These are phyloP conservation scores for Alternaria incomplexa DNA, from an alignment of 2,329 filamentous ascomycete genomes.

Conservation along the genomic window DNA sequence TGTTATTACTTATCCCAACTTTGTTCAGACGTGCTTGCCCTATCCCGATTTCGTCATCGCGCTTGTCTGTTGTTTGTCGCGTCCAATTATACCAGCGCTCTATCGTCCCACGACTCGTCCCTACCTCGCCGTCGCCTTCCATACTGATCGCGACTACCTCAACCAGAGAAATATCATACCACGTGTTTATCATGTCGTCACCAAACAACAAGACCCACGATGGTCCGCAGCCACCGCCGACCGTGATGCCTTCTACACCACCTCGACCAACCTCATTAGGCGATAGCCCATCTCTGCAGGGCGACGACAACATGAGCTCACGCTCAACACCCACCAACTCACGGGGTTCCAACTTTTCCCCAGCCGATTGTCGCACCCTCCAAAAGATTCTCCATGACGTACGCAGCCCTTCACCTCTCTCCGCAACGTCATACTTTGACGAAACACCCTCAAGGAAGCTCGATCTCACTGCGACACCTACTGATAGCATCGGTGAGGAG, in stretches of 20 bases:
- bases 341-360: neutral
- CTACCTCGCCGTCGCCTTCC: neutral
- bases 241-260: neutral
- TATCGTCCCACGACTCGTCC: too few species aligned
- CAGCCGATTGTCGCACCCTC: slow-evolving; percentile 18
- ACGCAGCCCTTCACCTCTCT: slow-evolving; percentile 1
- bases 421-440: neutral
- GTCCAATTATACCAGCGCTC: neutral
- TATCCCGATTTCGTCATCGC: neutral
- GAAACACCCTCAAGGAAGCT: neutral
- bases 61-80: slow-evolving; percentile 1
- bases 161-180: neutral
- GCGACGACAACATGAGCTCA: neutral
- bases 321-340: neutral
- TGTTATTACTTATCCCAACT: neutral
- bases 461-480: neutral
- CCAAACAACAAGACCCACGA: neutral
- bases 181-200: neutral
- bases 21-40: neutral
- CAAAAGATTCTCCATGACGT: slow-evolving; percentile 14
- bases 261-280: neutral
- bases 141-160: neutral
- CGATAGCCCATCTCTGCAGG: neutral
- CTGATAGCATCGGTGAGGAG: neutral
- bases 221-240: neutral